A percentile compares a stretch with the other conserved stretches of the same genome.
Evolutionary conservation across 345 rosid species (phyloP).

Genomic region (Eucalyptus erythrocorys): DNA sequence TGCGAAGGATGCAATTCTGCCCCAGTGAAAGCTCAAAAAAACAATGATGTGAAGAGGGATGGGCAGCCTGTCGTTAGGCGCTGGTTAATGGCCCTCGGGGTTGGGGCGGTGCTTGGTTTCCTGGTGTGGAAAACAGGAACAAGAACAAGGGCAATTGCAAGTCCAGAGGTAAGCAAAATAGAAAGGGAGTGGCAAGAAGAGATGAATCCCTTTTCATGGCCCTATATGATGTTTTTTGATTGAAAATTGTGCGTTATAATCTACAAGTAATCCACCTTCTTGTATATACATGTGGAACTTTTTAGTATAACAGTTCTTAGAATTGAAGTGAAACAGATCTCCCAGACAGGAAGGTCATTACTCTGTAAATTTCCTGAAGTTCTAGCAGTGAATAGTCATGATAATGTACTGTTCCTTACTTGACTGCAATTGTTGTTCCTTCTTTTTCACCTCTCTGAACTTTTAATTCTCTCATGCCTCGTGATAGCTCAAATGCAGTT

Average conservation of each 20-base stretch:
- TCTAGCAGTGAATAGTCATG: background rate
- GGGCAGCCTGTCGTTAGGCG: background rate
- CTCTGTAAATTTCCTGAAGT: background rate
- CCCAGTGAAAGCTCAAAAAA: too few species aligned
- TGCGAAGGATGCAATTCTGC: too few species aligned
- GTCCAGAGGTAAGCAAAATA: background rate
- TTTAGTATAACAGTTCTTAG: background rate
- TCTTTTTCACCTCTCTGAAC: too few species aligned
- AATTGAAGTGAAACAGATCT: background rate
- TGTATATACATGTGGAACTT: background rate
- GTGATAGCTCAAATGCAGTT: background rate
- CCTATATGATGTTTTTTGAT: background rate
- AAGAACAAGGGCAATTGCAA: background rate
- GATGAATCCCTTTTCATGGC: background rate
- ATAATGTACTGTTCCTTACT: background rate
- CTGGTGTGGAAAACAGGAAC: background rate
- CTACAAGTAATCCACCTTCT: background rate
- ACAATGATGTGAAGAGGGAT: background rate
- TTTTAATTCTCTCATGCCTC: background rate
- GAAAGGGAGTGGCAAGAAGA: background rate
- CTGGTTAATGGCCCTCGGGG: background rate
- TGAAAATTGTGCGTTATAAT: background rate
- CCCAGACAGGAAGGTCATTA: background rate
- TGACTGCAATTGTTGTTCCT: background rate
- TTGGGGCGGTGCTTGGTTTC: background rate